phyloP scores from a whole-genome alignment of 768 basidiomycete genomes.

The Leucocoprinus leucothites region DNA sequence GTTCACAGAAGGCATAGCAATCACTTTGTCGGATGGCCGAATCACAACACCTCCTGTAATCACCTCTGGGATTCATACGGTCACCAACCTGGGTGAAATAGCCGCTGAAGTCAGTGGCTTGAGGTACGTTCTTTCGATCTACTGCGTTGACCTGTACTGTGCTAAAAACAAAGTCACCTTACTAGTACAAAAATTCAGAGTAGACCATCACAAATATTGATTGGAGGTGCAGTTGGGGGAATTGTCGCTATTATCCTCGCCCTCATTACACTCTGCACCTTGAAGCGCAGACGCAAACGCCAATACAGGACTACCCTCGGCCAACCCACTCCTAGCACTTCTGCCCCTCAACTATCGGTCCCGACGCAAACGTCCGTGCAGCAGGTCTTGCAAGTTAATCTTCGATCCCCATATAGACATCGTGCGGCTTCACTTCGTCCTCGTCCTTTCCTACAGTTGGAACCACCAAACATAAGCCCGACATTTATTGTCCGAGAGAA shows the following conservation, averaged over 20 bases:
- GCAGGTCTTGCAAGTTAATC: not conserved
- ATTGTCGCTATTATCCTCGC: not conserved
- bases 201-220: not conserved
- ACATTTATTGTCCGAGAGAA: not conserved
- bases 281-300: not conserved
- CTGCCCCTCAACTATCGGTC: too few species aligned
- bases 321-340: too few species aligned
- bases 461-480: not conserved
- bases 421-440: not conserved
- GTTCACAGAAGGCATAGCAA: not conserved
- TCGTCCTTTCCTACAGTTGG: not conserved
- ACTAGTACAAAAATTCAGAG: not conserved
- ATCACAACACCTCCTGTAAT: not conserved
- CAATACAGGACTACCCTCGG: too few species aligned
- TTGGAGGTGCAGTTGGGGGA: not conserved
- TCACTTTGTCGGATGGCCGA: not conserved
- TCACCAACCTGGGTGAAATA: not conserved
- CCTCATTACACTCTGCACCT: not conserved
- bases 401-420: too few species aligned
- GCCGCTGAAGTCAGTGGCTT: not conserved
- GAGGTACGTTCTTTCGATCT: not conserved
- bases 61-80: not conserved
- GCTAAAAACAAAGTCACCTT: too few species aligned
- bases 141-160: too few species aligned
- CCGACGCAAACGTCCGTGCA: too few species aligned